Percentiles rank a stretch among this genome's conserved stretches.
Evolutionary conservation across 192 early-diverging fungal genomes (phyloP).

Genomic region (Linnemannia zychae): DNA sequence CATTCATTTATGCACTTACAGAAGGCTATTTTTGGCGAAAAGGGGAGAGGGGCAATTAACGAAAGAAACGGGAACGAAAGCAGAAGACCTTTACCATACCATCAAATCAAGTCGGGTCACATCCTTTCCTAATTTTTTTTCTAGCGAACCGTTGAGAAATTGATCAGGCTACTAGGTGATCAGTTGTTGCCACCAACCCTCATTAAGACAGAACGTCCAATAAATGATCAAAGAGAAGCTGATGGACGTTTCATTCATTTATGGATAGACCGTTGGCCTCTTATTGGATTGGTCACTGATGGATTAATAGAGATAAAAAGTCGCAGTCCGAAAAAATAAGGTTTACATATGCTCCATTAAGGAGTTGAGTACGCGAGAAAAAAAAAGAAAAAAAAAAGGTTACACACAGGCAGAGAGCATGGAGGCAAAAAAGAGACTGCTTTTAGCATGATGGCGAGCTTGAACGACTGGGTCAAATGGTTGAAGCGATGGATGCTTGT

Average conservation of each 20-base stretch:
- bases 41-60: not conserved
- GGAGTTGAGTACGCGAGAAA: not conserved
- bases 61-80: not conserved
- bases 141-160: no score
- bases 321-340: conserved; percentile 3
- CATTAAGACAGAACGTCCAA: not conserved
- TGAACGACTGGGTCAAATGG: not conserved
- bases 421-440: not conserved
- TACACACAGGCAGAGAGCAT: conserved; percentile 3
- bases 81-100: no score
- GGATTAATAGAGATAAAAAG: conserved; percentile 2
- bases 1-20: not conserved
- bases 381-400: not conserved
- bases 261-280: not conserved
- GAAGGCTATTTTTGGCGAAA: not conserved
- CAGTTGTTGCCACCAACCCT: not conserved
- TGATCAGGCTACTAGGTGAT: no score
- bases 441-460: not conserved
- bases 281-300: conserved; percentile 2
- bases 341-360: conserved; percentile 2
- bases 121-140: no score
- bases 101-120: no score
- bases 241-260: conserved; percentile 1
- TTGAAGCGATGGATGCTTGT: not conserved
- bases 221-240: not conserved